Conservation (phyloP, 2,329 filamentous ascomycete genomes). For the Pezicula rhizophila region DNA sequence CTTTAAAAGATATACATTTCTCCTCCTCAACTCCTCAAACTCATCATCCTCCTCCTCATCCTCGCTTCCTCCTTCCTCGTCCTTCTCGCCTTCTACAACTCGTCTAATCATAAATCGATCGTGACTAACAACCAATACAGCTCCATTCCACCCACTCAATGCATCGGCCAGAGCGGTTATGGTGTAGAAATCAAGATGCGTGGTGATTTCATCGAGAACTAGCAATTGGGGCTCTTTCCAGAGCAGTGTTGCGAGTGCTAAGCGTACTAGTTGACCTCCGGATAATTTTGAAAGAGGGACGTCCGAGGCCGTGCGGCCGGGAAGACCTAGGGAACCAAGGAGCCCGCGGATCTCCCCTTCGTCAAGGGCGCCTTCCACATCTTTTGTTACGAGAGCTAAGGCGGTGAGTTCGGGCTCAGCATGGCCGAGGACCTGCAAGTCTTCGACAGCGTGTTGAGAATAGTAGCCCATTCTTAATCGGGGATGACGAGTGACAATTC, state of each 20-base stretch:
- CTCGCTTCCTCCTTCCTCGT: conserved; percentile 35
- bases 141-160: conserved; percentile 63
- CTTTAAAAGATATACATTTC: conserved; percentile 55
- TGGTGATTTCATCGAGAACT: conserved; percentile 95
- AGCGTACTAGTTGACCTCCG: conserved; percentile 75
- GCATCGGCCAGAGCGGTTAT: conserved; percentile 65
- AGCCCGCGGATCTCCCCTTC: conserved; percentile 65
- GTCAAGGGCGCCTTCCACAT: conserved; percentile 44
- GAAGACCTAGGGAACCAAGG: conserved; percentile 63
- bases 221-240: conserved; percentile 98
- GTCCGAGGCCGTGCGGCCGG: conserved; percentile 65
- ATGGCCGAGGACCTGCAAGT: conserved; percentile 50
- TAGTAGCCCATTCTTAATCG: conserved; percentile 69
- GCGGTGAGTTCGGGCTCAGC: conserved; percentile 52
- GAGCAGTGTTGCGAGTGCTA: conserved; percentile 85
- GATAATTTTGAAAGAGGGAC: conserved; percentile 68
- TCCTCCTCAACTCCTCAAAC: conserved; percentile 40
- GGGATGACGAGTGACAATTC: conserved; percentile 60
- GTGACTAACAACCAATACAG: conserved; percentile 72
- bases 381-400: conserved; percentile 53
- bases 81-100: conserved; percentile 58
- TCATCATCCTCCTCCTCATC: conserved; percentile 42
- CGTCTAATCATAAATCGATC: conserved; percentile 76
- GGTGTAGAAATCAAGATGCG: conserved; percentile 78
- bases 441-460: conserved; percentile 72